These are phyloP conservation scores for Ceratocystis smalleyi DNA, from an alignment of 2,329 filamentous ascomycete species.

Conservation along the genomic window DNA sequence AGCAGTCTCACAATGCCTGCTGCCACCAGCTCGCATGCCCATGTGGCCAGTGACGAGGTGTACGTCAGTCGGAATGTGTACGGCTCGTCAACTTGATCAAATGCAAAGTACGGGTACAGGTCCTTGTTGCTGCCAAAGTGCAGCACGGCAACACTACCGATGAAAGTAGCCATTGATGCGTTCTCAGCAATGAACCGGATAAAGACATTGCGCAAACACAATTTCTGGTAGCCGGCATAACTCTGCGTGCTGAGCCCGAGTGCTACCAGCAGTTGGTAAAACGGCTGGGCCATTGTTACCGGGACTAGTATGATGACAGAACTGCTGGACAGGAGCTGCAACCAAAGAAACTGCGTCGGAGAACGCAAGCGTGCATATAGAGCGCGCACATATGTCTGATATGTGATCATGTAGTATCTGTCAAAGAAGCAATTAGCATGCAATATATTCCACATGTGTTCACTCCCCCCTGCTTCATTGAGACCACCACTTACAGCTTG, in stretches of 20 bases:
- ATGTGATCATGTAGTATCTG: constrained; percentile 52
- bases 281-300: constrained; percentile 44
- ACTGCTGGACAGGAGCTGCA: constrained; percentile 48
- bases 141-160: constrained; percentile 48
- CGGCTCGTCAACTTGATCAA: constrained; percentile 35
- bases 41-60: constrained; percentile 47
- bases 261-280: constrained; percentile 39
- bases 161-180: constrained; percentile 51
- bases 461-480: not conserved
- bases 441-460: too few relatives aligned
- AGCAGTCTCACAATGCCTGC: constrained; percentile 44
- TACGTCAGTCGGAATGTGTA: constrained; percentile 52
- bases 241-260: constrained; percentile 42
- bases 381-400: constrained; percentile 55
- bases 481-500: constrained; percentile 39
- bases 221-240: constrained; percentile 49
- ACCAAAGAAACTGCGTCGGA: constrained; percentile 47
- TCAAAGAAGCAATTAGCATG: constrained; percentile 1
- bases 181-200: constrained; percentile 53
- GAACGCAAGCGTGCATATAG: constrained; percentile 52
- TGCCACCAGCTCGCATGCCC: constrained; percentile 50
- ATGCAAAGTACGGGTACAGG: constrained; percentile 55
- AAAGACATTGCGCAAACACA: constrained; percentile 50
- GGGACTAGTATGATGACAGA: constrained; percentile 48
- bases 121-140: constrained; percentile 53